Conservation (phyloP, 1,284 basidiomycete species). For the Cryptococcus hybrid region DNA sequence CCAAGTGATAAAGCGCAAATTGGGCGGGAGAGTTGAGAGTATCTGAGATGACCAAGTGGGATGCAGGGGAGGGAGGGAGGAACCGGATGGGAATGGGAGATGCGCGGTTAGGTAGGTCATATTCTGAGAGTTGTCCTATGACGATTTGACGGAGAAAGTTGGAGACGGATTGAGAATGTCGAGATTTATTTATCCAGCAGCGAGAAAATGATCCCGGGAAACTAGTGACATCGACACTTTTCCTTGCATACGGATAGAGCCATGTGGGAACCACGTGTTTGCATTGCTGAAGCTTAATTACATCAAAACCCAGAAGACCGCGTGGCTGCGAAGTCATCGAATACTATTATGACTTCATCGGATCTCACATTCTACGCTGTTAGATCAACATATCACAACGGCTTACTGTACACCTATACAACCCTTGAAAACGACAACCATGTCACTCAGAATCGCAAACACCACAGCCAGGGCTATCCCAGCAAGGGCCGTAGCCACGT, state of each 20-base stretch:
- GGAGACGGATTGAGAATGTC: neutral
- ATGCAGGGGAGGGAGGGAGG: conserved; percentile 31
- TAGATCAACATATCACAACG: too few relatives aligned
- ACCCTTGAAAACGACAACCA: neutral
- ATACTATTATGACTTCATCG: too few relatives aligned
- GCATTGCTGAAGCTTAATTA: too few relatives aligned
- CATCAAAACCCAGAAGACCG: too few relatives aligned
- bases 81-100: conserved; percentile 26
- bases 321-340: too few relatives aligned
- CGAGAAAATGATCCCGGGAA: neutral
- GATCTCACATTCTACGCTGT: too few relatives aligned
- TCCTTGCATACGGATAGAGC: too few relatives aligned
- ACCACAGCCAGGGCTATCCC: neutral
- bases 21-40: conserved; percentile 38
- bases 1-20: conserved; percentile 43
- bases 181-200: neutral
- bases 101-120: conserved; percentile 38
- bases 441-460: neutral
- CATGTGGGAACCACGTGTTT: too few relatives aligned
- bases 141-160: neutral
- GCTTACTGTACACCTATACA: too few relatives aligned
- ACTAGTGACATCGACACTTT: neutral
- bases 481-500: neutral
- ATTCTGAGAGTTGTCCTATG: neutral
- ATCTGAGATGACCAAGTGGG: conserved; percentile 45